Base-by-base conservation (phyloP, 179 eudicot species). In the Gypsophila paniculata region DNA sequence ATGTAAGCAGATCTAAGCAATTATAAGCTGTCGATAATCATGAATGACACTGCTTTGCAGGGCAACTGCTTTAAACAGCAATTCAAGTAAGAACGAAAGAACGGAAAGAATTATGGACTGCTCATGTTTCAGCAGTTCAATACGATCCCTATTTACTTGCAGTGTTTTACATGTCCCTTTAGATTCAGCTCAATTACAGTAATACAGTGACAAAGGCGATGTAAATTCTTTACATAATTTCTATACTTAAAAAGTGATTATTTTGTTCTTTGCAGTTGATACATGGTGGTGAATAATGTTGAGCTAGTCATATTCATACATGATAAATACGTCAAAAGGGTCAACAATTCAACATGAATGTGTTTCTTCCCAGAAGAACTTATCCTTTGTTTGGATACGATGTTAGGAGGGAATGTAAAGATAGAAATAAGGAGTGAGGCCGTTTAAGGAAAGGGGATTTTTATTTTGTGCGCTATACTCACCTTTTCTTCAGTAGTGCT, bases 401-500 rank as follows among this genome's bases (percentile, higher is more conserved):
- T 5, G 0, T 6, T 39, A 39, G 44, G 44, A 39, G 44, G 44
- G 44, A 39, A 39, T 6, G 44, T 6, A 8, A 39, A 8, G 44
- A 8, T 3, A 39, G 44, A 8, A 8, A 8, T 6, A 39, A 0
- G 44, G 44, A 6, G 44, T 6, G 8, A 39, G 44, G 8, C 8
- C 8, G 44, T 29, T n/a, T n/a, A 29, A 39, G 44, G 44, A 39
- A 8, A 8, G 44, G 44, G 3, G 44, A 39, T 39, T 29, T 29
- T 29, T 29, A 29, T 29, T 29, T 29, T 29, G 53, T 8, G n/a
- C 12, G 12, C 55, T 51, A 25, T 25, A 72, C 74, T 61, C 39
- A 86, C 96, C 93, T 93, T 93, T 73, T 89, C 98, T 77, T 88
- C 89, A 17, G 96, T 83, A 21, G 88, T 86, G 85, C 98, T 93